A percentile compares a stretch with the other conserved stretches of the same genome.
These are phyloP conservation scores for Colletotrichum echinochloae DNA, from an alignment of 2,329 filamentous ascomycete species.

Conservation along the genomic window DNA sequence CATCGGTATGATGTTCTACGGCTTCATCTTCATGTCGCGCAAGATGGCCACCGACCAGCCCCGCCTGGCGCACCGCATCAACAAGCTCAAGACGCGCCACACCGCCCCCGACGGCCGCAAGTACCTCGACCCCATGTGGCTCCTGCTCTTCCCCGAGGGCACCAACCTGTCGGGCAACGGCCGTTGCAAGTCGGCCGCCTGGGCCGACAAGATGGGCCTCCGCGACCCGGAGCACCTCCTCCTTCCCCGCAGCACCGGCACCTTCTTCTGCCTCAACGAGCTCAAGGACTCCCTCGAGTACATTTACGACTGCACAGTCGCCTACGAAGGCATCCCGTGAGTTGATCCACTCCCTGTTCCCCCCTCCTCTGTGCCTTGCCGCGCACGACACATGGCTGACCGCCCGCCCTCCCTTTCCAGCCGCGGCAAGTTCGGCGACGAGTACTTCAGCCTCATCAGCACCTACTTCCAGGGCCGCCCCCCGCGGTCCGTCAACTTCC, in stretches of 20 bases:
- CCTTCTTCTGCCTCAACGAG: constrained; percentile 83
- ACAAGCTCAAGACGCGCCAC: constrained; percentile 72
- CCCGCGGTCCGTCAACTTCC: constrained; percentile 95
- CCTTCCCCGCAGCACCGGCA: constrained; percentile 83
- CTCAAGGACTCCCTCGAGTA: constrained; percentile 81
- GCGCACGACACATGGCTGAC: constrained; percentile 14
- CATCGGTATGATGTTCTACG: constrained; percentile 85
- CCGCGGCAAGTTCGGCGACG: constrained; percentile 86
- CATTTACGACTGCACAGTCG: constrained; percentile 93
- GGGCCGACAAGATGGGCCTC: constrained; percentile 81
- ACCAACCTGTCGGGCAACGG: constrained; percentile 83
- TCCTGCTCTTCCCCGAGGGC: constrained; percentile 88
- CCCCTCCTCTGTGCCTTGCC: background rate
- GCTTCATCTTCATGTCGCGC: constrained; percentile 92
- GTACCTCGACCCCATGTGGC: constrained; percentile 86
- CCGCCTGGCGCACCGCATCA: constrained; percentile 79
- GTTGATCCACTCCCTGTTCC: constrained; percentile 52
- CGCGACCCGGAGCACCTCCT: constrained; percentile 80
- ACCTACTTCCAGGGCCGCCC: constrained; percentile 90
- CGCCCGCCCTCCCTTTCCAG: constrained; percentile 53
- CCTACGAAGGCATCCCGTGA: constrained; percentile 93
- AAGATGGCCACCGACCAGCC: constrained; percentile 86
- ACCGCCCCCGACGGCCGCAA: constrained; percentile 64
- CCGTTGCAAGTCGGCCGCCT: constrained; percentile 75
- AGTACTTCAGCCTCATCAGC: constrained; percentile 86